A percentile compares a stretch with the other conserved stretches of the same genome.
Conservation (phyloP, 2,329 filamentous ascomycete genomes). For the Annulohypoxylon truncatum region DNA sequence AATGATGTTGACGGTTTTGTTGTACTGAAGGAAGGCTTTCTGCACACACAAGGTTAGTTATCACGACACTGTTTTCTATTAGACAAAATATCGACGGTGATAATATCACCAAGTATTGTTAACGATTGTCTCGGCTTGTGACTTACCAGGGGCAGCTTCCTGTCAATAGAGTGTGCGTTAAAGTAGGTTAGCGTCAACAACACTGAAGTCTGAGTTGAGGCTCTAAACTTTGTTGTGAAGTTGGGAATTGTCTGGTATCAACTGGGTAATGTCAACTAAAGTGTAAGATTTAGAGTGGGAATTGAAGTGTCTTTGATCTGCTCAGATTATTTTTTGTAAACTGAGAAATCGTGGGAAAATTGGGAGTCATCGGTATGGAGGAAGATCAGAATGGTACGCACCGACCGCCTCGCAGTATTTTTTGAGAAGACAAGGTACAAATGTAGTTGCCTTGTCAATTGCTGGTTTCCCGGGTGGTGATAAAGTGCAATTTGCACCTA, state of each 20-base stretch:
- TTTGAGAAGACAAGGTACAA: neutral
- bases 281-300: neutral
- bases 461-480: neutral
- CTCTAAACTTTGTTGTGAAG: constrained; percentile 23
- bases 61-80: neutral
- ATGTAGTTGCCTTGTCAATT: neutral
- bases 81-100: neutral
- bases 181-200: constrained; percentile 2
- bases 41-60: neutral
- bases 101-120: neutral
- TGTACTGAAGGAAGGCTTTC: neutral
- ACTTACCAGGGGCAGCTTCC: neutral
- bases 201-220: constrained; percentile 34
- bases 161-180: neutral
- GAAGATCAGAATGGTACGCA: neutral
- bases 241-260: neutral
- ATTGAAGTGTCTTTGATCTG: neutral
- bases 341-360: neutral
- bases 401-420: neutral
- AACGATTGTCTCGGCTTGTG: neutral
- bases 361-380: neutral
- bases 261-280: neutral
- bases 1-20: neutral
- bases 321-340: neutral
- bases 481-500: neutral